Base-by-base conservation (phyloP, 305 asterid species). In the Galium porrigens region DNA sequence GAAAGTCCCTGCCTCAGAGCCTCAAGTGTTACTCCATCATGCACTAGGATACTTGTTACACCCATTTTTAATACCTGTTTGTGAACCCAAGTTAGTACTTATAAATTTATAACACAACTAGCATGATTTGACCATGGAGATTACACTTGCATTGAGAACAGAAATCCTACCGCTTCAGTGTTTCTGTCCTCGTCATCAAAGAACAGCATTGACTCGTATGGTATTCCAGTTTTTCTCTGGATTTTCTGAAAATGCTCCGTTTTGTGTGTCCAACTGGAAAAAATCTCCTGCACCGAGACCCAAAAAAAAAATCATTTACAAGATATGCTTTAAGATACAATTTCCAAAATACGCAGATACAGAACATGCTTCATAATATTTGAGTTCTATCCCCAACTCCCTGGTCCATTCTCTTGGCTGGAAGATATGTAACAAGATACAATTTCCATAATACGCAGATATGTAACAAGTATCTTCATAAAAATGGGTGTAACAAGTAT, bases 161-260 rank as follows among this genome's bases (percentile, higher is more conserved):
- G n/a, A 0, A 33, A 0, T 8, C 41, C 18, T 81, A 85, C 88
- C 37, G 86, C 74, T 41, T 66, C 79, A 34, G 79, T 85, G 64
- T 88, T 85, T 65, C 91, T 83, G 65, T 80, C 78, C 71, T 85
- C 91, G 27, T 88, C 95, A 49, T 88, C 91, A 70, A 85, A 88
- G 68, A 88, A 88, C 55, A 88, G 74, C 90, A 85, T 88, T 25
- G 81, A 79, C 58, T 76, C 80, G 60, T 72, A 85, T 17, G 87
- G 89, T 58, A 84, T 49, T 54, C 76, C 71, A 56, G 85, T 82
- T 68, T 73, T 82, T 73, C 72, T 46, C 20, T 74, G 69, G 41
- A 85, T 82, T 69, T 73, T 81, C 80, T 78, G 83, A 64, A 88
- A 84, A 76, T 85, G 94, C 59, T 88, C 84, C 2, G 89, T 88